phyloP scores from a whole-genome alignment of 257 asterid genomes.

The Rauvolfia tetraphylla region DNA sequence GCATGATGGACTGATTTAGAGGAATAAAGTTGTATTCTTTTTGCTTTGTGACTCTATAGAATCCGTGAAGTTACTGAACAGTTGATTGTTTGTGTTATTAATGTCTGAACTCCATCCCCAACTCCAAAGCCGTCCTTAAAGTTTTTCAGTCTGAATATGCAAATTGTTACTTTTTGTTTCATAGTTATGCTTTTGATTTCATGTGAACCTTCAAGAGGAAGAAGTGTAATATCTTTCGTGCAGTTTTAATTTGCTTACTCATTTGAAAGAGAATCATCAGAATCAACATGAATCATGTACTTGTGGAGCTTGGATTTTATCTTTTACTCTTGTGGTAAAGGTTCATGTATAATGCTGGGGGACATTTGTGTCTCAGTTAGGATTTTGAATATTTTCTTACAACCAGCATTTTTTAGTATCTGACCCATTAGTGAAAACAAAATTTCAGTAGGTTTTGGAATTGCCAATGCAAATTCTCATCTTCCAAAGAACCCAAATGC shows the following conservation, averaged over 20 bases:
- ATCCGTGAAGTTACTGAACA: neutral
- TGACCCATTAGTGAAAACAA: neutral
- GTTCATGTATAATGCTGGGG: neutral
- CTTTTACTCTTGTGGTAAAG: neutral
- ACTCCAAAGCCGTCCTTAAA: neutral
- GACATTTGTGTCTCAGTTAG: neutral
- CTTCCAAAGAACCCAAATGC: constrained; percentile 21
- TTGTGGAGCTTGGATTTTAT: neutral
- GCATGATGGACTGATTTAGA: neutral
- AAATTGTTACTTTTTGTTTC: neutral
- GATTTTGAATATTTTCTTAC: neutral
- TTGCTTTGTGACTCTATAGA: neutral
- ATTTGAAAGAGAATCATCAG: neutral
- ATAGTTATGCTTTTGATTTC: neutral
- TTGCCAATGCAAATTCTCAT: constrained; percentile 38
- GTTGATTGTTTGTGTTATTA: neutral
- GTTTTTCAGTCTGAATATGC: too few species aligned
- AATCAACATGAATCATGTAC: neutral
- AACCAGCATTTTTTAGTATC: neutral
- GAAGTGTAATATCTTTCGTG: neutral
- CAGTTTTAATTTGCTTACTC: neutral
- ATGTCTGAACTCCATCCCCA: neutral
- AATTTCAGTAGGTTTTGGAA: constrained; percentile 33
- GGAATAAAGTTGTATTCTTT: too few species aligned
- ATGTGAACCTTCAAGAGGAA: neutral